Evolutionary conservation across 2,329 filamentous ascomycete genomes (phyloP), one percentile per base, ranked within the genome.

Genomic region (Pseudogymnoascus sp.): DNA sequence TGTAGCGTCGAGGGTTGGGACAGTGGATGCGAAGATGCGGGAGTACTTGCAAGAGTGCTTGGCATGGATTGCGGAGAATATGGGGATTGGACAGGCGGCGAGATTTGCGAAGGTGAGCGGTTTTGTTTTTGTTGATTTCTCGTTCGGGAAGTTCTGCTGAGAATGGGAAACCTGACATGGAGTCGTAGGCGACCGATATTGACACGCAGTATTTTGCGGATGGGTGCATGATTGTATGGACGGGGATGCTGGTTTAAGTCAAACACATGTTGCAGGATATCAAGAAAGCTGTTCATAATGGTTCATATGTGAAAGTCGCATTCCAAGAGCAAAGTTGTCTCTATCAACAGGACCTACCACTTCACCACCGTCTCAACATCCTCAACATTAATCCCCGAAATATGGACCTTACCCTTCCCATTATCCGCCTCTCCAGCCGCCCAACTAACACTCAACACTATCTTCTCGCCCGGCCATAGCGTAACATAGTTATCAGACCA

Each of bases 401-500:
- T 62, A 35, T 56, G 29, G 13, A 56, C 50, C 26, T 62, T 62
- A 5, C 44, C 61, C n/a, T 50, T 16, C 35, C 59, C 29, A 29
- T 10, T 24, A 21, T 6, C 31, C 13, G 29, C 21, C 21, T 8
- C 33, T n/a, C 50, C 53, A 63, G 62, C 70, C 69, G 31, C 60
- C 13, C 50, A 66, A 42, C 66, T 64, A 6, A 79, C 75, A 1
- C 68, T 68, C 60, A 82, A 19, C 7, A 70, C 72, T 5, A 84
- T 50, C 61, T 73, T 79, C 74, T 87, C 85, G 0, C 74, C 72
- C 0, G 84, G 83, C 77, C 81, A 86, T 8, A 87, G 71, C 1
- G 84, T 86, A 11, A 87, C 74, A 65, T 87, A 87, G 65, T 87
- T 87, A 65, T 87, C 84, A 0, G 79, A 80, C 84, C 85, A 87